Conservation (phyloP, 83 land plant genomes). For the Picea abies region DNA sequence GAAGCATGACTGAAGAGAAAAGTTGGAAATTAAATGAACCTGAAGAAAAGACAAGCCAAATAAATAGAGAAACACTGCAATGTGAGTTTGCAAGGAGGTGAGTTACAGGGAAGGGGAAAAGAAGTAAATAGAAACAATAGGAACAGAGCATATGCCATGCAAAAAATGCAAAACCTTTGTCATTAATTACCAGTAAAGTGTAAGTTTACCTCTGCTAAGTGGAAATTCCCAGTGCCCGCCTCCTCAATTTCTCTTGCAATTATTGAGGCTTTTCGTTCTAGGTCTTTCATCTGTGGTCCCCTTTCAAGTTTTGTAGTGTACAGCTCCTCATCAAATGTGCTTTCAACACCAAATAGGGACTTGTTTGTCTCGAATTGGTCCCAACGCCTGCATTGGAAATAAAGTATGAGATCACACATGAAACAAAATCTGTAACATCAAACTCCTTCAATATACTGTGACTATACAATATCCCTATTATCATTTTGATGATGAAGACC, state of each 20-base stretch:
- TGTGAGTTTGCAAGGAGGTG: neutral
- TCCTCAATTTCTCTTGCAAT: slow-evolving; percentile 95
- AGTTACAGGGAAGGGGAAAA: too few species aligned
- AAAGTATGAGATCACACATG: neutral
- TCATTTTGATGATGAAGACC: neutral
- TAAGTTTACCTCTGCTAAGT: slow-evolving; percentile 84
- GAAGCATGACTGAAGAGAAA: neutral
- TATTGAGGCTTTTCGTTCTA: slow-evolving; percentile 74
- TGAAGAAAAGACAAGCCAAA: too few species aligned
- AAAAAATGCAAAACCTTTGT: neutral
- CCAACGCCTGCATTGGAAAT: slow-evolving; percentile 66
- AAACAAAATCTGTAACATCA: neutral
- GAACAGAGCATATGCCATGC: neutral
- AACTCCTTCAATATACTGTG: neutral
- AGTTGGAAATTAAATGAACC: neutral
- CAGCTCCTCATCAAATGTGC: slow-evolving; percentile 94
- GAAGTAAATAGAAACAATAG: neutral
- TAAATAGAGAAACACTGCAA: neutral
- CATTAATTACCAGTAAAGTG: neutral
- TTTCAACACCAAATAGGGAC: slow-evolving; percentile 90
- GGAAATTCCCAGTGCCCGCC: slow-evolving; percentile 72
- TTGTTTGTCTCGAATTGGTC: slow-evolving; percentile 94
- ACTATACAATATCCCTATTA: neutral
- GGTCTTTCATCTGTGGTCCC: slow-evolving; percentile 90
- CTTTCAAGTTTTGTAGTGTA: slow-evolving; percentile 93